These are phyloP conservation scores for Collybia nuda DNA, from an alignment of 768 basidiomycete species.

Conservation along the genomic window DNA sequence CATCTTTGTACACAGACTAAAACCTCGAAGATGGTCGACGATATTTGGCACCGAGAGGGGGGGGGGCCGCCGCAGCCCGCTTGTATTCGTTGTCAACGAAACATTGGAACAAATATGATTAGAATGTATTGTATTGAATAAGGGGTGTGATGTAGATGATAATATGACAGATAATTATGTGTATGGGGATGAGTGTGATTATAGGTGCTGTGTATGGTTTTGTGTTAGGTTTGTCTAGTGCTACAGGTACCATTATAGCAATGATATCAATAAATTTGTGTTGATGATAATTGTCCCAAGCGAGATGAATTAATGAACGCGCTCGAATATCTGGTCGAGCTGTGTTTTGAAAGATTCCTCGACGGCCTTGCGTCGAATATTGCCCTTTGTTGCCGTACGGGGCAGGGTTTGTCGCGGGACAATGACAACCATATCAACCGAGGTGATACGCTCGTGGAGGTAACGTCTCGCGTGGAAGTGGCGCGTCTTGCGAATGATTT, in stretches of 20 bases:
- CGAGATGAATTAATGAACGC: constrained; percentile 4
- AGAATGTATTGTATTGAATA: not conserved
- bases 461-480: constrained; percentile 76
- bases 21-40: too few relatives aligned
- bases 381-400: constrained; percentile 79
- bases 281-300: not conserved
- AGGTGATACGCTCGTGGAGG: constrained; percentile 75
- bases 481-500: constrained; percentile 70
- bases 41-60: too few relatives aligned
- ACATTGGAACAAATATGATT: not conserved
- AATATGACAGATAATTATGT: not conserved
- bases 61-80: too few relatives aligned
- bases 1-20: too few relatives aligned
- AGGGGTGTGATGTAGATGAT: not conserved
- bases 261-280: not conserved
- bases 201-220: not conserved
- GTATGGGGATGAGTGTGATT: not conserved
- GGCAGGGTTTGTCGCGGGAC: constrained; percentile 69
- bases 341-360: constrained; percentile 60
- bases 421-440: constrained; percentile 62
- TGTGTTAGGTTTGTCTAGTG: not conserved
- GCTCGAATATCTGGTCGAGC: constrained; percentile 58
- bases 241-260: constrained; percentile 3
- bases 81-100: too few relatives aligned
- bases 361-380: constrained; percentile 74